phyloP scores from a whole-genome alignment of 305 asterid genomes.

The Petunia hybrid region DNA sequence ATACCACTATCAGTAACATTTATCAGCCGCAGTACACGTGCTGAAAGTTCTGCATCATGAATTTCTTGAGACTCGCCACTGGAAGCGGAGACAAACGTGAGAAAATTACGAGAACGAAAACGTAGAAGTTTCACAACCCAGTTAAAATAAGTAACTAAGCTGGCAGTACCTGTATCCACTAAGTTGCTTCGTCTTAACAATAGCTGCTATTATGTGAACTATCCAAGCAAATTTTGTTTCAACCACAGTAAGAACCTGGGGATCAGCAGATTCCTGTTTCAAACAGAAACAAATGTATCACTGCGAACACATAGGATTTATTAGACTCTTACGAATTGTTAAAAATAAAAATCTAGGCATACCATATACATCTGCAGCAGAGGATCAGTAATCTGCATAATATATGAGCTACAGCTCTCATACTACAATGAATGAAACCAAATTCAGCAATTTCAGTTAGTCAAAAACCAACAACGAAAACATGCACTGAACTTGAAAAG shows the following conservation, averaged over 20 bases:
- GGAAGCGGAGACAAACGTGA: slow-evolving; percentile 28
- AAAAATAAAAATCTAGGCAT: slow-evolving; percentile 39
- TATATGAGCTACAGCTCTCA: slow-evolving; percentile 92
- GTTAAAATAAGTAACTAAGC: slow-evolving; percentile 24
- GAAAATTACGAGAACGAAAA: background rate
- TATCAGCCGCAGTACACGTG: slow-evolving; percentile 89
- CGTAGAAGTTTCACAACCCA: background rate
- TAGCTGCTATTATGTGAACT: slow-evolving; percentile 93
- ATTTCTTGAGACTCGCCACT: slow-evolving; percentile 94
- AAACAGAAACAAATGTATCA: slow-evolving; percentile 28
- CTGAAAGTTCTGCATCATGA: slow-evolving; percentile 95
- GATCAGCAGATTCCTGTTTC: slow-evolving; percentile 78
- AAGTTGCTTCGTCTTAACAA: slow-evolving; percentile 78
- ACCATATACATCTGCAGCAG: slow-evolving; percentile 86
- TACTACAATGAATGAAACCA: slow-evolving; percentile 63
- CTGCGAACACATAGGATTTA: slow-evolving; percentile 19
- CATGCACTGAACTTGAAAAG: background rate
- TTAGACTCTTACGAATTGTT: background rate
- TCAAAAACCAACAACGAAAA: background rate
- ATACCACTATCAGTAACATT: slow-evolving; percentile 89
- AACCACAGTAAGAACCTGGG: slow-evolving; percentile 69
- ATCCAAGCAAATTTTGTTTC: slow-evolving; percentile 98
- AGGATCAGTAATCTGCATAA: slow-evolving; percentile 90
- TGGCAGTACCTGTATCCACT: slow-evolving; percentile 76
- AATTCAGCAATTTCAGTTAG: slow-evolving; percentile 9